Evolutionary conservation across 352 stramenopile genomes (phyloP), one percentile per base, ranked within the genome.

Genomic region (Globisporangium nunn): DNA sequence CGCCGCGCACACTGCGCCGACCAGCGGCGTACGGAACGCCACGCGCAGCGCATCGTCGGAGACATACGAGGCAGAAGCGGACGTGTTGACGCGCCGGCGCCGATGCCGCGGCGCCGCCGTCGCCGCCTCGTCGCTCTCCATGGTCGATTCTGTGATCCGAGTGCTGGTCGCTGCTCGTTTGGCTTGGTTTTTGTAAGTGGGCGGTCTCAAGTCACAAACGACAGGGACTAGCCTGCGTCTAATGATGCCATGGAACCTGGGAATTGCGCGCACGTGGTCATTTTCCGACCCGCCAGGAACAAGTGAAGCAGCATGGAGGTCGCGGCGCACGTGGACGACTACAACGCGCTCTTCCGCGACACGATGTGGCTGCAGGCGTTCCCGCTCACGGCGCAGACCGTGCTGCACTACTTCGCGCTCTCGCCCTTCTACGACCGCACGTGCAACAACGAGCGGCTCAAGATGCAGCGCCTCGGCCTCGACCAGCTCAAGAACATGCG

Each of bases 391-490:
- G 70, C 73, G 54, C 81, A 96, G 63, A 95, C 87, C 0, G 84
- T 94, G 55, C 66, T 95, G 55, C 85, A 96, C 68, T 96, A 96
- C 70, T 88, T 96, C 53, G 83, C 85, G 54, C 70, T 91, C 45
- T 93, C 82, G 18, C 85, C 81, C 18, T 96, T 93, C 61, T 96
- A 96, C 74, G 85, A 95, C 63, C 85, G 81, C 29, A 89, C 72
- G 56, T 96, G 83, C 60, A 95, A 95, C 76, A 96, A 96, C 59
- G 87, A 94, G 72, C 81, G 85, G 7, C 72, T 96, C 51, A 93
- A 93, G 72, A 94, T 94, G 87, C 87, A 96, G 74, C 82, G 85
- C 1, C 72, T 93, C 10, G 82, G 78, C 4, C 68, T 93, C 29
- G 87, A 96, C 57, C 80, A 94, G 70, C 75, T 96, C 61, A 88